These are phyloP conservation scores for Corrigiola litoralis DNA, from an alignment of 179 eudicot genomes.

Conservation along the genomic window DNA sequence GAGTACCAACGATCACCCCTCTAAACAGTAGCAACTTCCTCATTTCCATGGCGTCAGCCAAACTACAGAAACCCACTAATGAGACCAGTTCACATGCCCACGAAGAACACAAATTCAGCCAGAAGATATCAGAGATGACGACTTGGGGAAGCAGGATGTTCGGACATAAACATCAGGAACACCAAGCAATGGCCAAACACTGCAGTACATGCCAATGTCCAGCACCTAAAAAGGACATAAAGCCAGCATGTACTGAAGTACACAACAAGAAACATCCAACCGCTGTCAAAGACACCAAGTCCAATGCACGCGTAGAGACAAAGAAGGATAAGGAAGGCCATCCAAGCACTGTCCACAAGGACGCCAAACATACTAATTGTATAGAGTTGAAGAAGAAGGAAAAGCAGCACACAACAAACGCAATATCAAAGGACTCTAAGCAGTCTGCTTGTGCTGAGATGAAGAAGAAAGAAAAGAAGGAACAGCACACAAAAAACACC, in stretches of 20 bases:
- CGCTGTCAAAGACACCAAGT: slow-evolving; percentile 14
- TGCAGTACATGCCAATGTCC: slow-evolving; percentile 28
- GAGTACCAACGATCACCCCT: neutral
- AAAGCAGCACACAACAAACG: slow-evolving; percentile 10
- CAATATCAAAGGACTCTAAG: slow-evolving; percentile 7
- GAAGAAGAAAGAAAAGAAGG: slow-evolving; percentile 22
- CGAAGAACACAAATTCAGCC: slow-evolving; percentile 27
- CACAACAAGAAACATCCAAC: slow-evolving; percentile 14
- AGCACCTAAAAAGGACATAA: slow-evolving; percentile 7
- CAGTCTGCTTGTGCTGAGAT: slow-evolving; percentile 5
- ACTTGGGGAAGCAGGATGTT: slow-evolving; percentile 29
- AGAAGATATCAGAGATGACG: slow-evolving; percentile 36
- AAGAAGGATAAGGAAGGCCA: slow-evolving; percentile 22
- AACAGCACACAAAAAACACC: slow-evolving; percentile 10
- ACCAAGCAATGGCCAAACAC: slow-evolving; percentile 22
- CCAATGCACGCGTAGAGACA: neutral
- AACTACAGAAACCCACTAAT: slow-evolving; percentile 23
- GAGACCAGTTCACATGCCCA: slow-evolving; percentile 11
- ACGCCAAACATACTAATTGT: slow-evolving; percentile 12
- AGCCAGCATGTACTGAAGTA: slow-evolving; percentile 4
- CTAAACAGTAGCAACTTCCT: slow-evolving; percentile 2
- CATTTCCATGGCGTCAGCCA: slow-evolving; percentile 18
- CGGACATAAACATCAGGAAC: slow-evolving; percentile 31
- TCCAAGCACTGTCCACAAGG: slow-evolving; percentile 9
- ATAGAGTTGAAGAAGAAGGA: slow-evolving; percentile 18